Conservation (phyloP, 2,329 filamentous ascomycete species). For the Dothistroma septosporum region DNA sequence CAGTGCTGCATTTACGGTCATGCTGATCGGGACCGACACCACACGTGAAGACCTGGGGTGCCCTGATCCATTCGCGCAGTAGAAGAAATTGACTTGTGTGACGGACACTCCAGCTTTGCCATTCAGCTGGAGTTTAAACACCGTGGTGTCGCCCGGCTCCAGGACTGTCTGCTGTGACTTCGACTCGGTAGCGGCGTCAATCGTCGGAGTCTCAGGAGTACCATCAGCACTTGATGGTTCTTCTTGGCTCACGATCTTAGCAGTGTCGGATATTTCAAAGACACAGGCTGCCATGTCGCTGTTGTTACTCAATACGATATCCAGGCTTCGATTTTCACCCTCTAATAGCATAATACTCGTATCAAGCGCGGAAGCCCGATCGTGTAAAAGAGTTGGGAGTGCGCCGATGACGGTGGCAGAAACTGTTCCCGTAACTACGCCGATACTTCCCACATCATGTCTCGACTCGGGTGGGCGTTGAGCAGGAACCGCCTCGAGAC, state of each 20-base stretch:
- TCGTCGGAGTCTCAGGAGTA: background rate
- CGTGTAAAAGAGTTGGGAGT: constrained; percentile 73
- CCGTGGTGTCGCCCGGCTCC: constrained; percentile 57
- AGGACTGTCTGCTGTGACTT: constrained; percentile 13
- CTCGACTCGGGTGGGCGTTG: constrained; percentile 3
- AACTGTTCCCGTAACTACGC: constrained; percentile 23
- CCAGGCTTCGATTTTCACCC: constrained; percentile 75
- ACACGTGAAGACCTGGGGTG: constrained; percentile 21
- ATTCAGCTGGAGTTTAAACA: constrained; percentile 77
- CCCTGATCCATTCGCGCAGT: constrained; percentile 37
- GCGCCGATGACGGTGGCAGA: constrained; percentile 64
- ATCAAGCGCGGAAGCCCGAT: constrained; percentile 73
- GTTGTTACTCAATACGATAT: constrained; percentile 73
- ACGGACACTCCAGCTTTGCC: constrained; percentile 81
- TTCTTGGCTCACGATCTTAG: constrained; percentile 15
- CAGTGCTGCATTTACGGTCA: constrained; percentile 89
- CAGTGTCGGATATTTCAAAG: constrained; percentile 26
- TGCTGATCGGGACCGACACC: constrained; percentile 69
- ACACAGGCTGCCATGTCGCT: constrained; percentile 76
- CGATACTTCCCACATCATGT: constrained; percentile 14
- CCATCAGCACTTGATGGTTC: constrained; percentile 2
- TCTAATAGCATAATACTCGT: constrained; percentile 89
- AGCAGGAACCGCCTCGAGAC: constrained; percentile 9
- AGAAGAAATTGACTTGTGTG: constrained; percentile 78
- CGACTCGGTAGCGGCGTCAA: background rate